Conservation (phyloP, 345 rosid genomes). For the Bruguiera parviflora region DNA sequence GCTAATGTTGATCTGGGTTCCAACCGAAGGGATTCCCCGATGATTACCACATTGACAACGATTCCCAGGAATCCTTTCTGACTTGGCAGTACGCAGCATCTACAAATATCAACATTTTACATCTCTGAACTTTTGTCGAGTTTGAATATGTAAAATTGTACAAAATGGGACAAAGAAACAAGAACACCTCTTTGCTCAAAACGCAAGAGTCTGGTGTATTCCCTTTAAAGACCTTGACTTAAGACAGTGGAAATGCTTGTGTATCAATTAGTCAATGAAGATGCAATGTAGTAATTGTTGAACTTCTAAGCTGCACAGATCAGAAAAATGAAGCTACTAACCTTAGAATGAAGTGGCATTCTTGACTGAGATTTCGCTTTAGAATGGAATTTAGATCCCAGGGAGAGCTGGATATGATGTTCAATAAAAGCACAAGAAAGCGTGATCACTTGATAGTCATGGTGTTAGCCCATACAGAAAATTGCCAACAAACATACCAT, state of each 20-base stretch:
- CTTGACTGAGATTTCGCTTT: slow-evolving; percentile 22
- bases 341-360: slow-evolving; percentile 22
- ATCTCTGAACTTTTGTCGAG: not conserved
- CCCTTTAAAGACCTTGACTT: slow-evolving; percentile 39
- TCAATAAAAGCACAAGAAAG: slow-evolving; percentile 9
- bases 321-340: slow-evolving; percentile 23
- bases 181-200: slow-evolving; percentile 32
- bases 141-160: not conserved
- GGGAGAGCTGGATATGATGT: slow-evolving; percentile 39
- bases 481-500: not conserved
- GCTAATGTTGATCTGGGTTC: slow-evolving; percentile 12
- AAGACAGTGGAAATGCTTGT: slow-evolving; percentile 12
- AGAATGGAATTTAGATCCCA: slow-evolving; percentile 29
- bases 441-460: not conserved
- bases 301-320: not conserved
- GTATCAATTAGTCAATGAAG: not conserved
- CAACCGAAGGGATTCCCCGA: slow-evolving; percentile 13
- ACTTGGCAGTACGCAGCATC: slow-evolving; percentile 17
- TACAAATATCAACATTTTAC: slow-evolving; percentile 9
- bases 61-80: slow-evolving; percentile 17
- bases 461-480: not conserved
- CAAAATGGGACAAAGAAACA: not conserved
- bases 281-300: not conserved
- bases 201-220: slow-evolving; percentile 26
- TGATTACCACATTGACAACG: slow-evolving; percentile 26